These are phyloP conservation scores for Pythium insidiosum DNA, from an alignment of 352 stramenopile genomes.

Conservation along the genomic window DNA sequence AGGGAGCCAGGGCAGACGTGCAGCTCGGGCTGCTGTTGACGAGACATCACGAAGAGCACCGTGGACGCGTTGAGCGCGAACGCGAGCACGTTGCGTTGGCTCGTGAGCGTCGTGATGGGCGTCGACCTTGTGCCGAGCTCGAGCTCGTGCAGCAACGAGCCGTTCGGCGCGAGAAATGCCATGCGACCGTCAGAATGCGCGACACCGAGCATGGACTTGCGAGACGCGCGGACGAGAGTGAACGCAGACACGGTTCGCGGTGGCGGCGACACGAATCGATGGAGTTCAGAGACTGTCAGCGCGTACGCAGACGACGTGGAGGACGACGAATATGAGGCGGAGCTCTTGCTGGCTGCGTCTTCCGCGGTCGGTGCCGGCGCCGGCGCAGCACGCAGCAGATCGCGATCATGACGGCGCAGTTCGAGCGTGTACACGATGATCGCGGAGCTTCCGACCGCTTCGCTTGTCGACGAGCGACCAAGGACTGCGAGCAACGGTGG, in stretches of 20 bases:
- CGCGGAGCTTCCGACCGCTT: no score
- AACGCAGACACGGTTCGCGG: background rate
- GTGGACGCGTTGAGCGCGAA: slow-evolving; percentile 26
- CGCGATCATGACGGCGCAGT: background rate
- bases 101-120: slow-evolving; percentile 24
- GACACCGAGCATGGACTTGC: slow-evolving; percentile 17
- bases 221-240: slow-evolving; percentile 6
- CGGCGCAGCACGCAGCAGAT: background rate
- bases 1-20: slow-evolving; percentile 31
- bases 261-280: no score
- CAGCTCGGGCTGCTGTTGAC: slow-evolving; percentile 16
- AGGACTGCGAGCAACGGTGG: slow-evolving; percentile 7
- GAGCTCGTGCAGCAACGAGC: slow-evolving; percentile 30
- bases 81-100: slow-evolving; percentile 26
- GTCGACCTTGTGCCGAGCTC: no score
- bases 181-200: slow-evolving; percentile 4
- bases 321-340: background rate
- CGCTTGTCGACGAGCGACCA: background rate
- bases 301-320: no score
- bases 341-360: background rate
- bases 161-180: slow-evolving; percentile 32
- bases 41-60: slow-evolving; percentile 23
- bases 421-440: slow-evolving; percentile 1
- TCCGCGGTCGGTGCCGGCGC: background rate
- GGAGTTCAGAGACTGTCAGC: no score